These are phyloP conservation scores for Alnus glutinosa DNA, from an alignment of 306 rosid genomes.

Conservation along the genomic window DNA sequence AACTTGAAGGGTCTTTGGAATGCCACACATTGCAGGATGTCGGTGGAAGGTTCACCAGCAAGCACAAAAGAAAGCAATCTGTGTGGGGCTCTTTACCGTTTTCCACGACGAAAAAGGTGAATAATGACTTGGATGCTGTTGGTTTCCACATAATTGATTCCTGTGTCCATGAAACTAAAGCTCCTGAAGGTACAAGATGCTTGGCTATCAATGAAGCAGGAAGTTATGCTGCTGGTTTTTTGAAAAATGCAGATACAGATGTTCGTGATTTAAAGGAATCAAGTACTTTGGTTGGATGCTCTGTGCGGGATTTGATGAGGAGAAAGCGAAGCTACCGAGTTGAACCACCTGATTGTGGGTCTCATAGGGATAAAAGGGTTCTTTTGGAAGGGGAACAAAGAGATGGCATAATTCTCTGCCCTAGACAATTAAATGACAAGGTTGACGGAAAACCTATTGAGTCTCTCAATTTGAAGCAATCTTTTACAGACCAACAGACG, in stretches of 20 bases:
- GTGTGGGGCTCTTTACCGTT: constrained; percentile 65
- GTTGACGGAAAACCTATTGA: constrained; percentile 21
- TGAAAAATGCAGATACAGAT: constrained; percentile 32
- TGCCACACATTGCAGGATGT: constrained; percentile 33
- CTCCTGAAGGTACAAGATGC: constrained; percentile 21
- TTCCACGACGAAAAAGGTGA: constrained; percentile 26
- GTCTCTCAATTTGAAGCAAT: constrained; percentile 22
- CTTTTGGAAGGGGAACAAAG: constrained; percentile 38
- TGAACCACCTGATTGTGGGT: constrained; percentile 44
- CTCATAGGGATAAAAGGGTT: constrained; percentile 40
- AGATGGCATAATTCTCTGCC: constrained; percentile 31
- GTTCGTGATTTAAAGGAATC: constrained; percentile 37
- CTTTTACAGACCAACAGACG: constrained; percentile 32
- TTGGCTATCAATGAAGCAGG: constrained; percentile 18
- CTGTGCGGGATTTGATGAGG: constrained; percentile 93
- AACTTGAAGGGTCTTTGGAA: constrained; percentile 38
- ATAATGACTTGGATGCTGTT: constrained; percentile 15
- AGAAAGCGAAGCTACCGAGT: constrained; percentile 59
- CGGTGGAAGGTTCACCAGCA: constrained; percentile 30
- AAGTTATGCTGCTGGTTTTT: background rate
- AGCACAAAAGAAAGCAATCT: constrained; percentile 47
- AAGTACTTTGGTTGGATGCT: constrained; percentile 43
- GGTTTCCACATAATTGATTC: constrained; percentile 15
- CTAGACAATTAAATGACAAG: constrained; percentile 35
- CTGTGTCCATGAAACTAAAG: constrained; percentile 17